These are phyloP conservation scores for Albifimbria verrucaria DNA, from an alignment of 2,329 filamentous ascomycete species.

Conservation along the genomic window DNA sequence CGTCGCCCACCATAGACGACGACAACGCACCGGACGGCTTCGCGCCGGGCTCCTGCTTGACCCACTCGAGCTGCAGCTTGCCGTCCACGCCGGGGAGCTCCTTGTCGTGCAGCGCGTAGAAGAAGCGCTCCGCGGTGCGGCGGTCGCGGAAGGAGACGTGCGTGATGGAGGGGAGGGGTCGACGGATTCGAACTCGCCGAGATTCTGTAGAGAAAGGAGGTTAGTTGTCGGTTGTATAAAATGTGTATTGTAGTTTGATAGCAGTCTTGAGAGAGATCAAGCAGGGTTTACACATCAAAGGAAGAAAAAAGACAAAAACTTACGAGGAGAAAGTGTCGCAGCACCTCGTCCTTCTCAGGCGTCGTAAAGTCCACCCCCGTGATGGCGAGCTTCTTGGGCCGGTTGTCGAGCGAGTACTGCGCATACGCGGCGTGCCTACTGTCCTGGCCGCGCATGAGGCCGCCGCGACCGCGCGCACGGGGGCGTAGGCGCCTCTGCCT, in stretches of 20 bases:
- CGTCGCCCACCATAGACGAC: too few species aligned
- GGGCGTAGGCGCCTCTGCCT: constrained; percentile 28
- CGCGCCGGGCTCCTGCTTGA: constrained; percentile 25
- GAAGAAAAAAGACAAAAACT: constrained; percentile 22
- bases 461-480: constrained; percentile 34
- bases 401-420: constrained; percentile 70
- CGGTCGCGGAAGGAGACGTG: constrained; percentile 64
- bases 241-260: too few species aligned
- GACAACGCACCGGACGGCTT: too few species aligned
- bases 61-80: constrained; percentile 65
- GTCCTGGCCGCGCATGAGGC: constrained; percentile 38
- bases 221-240: constrained; percentile 1
- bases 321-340: constrained; percentile 70
- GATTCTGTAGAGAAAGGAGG: constrained; percentile 37
- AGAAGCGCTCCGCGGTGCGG: constrained; percentile 68
- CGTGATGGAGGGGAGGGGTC: constrained; percentile 42
- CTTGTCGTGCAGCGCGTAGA: constrained; percentile 53
- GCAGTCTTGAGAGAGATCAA: too few species aligned
- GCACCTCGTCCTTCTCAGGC: constrained; percentile 61
- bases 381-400: constrained; percentile 65
- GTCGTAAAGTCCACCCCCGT: constrained; percentile 61
- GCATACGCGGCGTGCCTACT: constrained; percentile 55
- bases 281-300: too few species aligned
- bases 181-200: constrained; percentile 61
- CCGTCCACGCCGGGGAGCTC: constrained; percentile 60